These are phyloP conservation scores for Penicillium sp. DNA, from an alignment of 2,329 filamentous ascomycete species.

Conservation along the genomic window DNA sequence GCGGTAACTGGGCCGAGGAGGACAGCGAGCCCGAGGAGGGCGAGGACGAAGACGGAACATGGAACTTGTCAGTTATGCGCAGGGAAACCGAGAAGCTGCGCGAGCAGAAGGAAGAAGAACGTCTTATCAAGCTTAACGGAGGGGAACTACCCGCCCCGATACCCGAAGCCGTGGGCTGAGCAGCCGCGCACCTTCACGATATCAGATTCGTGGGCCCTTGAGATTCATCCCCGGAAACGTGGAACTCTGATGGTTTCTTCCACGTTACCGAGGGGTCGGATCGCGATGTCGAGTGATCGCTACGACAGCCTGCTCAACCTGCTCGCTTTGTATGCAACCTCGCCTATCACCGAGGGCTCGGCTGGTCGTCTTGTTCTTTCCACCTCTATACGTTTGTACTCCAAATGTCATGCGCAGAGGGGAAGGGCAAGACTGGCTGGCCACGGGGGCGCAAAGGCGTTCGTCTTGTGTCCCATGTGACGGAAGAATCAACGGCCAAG, in stretches of 20 bases:
- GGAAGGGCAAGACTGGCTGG: slow-evolving; percentile 15
- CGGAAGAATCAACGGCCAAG: slow-evolving; percentile 29
- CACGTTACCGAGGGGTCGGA: slow-evolving; percentile 21
- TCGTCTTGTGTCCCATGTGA: slow-evolving; percentile 30
- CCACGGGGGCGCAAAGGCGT: slow-evolving; percentile 22
- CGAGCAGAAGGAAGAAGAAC: slow-evolving; percentile 75
- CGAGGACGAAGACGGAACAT: slow-evolving; percentile 60
- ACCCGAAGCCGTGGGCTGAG: slow-evolving; percentile 32
- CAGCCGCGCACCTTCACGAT: slow-evolving; percentile 17
- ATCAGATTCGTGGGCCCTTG: slow-evolving; percentile 30
- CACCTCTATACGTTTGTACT: slow-evolving; percentile 1
- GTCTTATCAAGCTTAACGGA: slow-evolving; percentile 46
- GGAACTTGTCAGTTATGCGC: slow-evolving; percentile 81
- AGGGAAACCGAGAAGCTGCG: slow-evolving; percentile 79
- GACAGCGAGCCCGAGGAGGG: slow-evolving; percentile 57
- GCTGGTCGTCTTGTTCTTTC: slow-evolving; percentile 18
- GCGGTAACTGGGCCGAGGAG: slow-evolving; percentile 80
- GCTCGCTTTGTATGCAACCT: slow-evolving; percentile 20
- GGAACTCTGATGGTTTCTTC: slow-evolving; percentile 8
- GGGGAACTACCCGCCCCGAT: slow-evolving; percentile 18
- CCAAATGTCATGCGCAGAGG: slow-evolving; percentile 14
- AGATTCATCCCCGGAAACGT: slow-evolving; percentile 18
- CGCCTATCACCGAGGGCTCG: slow-evolving; percentile 25
- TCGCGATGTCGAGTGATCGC: slow-evolving; percentile 28
- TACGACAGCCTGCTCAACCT: slow-evolving; percentile 16